Percentiles rank a stretch among this genome's conserved stretches.
Conservation (phyloP, 139 green algal species). For the Chlorella ohadii region DNA sequence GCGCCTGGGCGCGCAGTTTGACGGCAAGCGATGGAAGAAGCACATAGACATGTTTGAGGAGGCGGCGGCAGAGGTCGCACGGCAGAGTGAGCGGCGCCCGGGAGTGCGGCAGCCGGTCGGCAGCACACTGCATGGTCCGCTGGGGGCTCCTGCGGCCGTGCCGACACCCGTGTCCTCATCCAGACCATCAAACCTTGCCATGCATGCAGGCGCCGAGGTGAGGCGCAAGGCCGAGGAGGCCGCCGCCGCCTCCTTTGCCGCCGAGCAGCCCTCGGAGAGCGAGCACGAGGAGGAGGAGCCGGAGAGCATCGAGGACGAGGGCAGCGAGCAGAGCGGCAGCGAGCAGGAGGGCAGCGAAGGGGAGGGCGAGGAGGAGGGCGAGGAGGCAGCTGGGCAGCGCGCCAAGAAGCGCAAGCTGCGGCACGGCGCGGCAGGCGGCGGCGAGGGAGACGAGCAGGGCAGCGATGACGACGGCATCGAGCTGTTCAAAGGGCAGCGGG, state of each 20-base stretch:
- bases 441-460: background rate
- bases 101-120: no score
- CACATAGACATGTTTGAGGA: conserved; percentile 36
- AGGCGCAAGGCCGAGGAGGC: background rate
- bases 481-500: conserved; percentile 35
- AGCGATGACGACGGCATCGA: conserved; percentile 25
- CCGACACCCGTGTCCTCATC: no score
- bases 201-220: background rate
- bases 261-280: background rate
- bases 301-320: no score
- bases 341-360: no score
- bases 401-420: conserved; percentile 3
- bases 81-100: no score
- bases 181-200: background rate
- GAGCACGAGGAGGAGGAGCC: no score
- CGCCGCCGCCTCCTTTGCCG: background rate
- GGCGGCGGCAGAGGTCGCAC: background rate
- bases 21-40: conserved; percentile 39
- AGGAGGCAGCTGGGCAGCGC: background rate
- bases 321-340: no score
- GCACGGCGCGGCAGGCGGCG: background rate
- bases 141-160: no score
- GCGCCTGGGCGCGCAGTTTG: conserved; percentile 37
- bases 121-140: no score
- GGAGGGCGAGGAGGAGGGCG: no score